A percentile compares a stretch with the other conserved stretches of the same genome.
These are phyloP conservation scores for Diaporthe citrichinensis DNA, from an alignment of 2,329 filamentous ascomycete species.

Conservation along the genomic window DNA sequence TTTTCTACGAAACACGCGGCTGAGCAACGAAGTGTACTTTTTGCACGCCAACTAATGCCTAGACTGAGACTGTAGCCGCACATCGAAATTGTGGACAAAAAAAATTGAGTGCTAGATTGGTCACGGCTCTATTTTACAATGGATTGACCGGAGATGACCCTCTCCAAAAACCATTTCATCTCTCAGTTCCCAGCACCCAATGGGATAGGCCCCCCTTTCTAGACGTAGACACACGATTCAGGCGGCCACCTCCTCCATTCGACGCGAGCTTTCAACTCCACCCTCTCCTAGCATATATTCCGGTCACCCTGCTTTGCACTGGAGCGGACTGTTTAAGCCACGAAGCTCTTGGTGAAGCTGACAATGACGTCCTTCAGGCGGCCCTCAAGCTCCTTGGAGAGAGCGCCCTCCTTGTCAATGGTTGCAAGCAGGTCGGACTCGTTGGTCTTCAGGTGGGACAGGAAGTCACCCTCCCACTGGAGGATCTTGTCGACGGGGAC, in stretches of 20 bases:
- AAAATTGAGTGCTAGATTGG: slow-evolving; percentile 74
- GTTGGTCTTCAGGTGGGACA: slow-evolving; percentile 91
- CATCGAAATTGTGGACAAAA: slow-evolving; percentile 61
- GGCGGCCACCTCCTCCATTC: slow-evolving; percentile 59
- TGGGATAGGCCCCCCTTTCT: slow-evolving; percentile 59
- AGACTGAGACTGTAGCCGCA: background rate
- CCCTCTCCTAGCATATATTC: slow-evolving; percentile 39
- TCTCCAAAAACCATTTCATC: slow-evolving; percentile 57
- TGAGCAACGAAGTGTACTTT: background rate
- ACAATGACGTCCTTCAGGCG: slow-evolving; percentile 83
- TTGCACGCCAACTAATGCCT: background rate
- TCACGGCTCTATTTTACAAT: slow-evolving; percentile 76
- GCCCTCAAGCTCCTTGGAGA: slow-evolving; percentile 94
- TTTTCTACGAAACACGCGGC: background rate
- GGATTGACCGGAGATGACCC: slow-evolving; percentile 63
- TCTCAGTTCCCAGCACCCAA: slow-evolving; percentile 64
- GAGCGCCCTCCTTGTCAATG: slow-evolving; percentile 94
- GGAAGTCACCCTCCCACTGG: slow-evolving; percentile 94
- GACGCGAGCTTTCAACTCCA: slow-evolving; percentile 49
- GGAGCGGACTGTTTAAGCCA: slow-evolving; percentile 62
- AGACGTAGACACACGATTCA: slow-evolving; percentile 64
- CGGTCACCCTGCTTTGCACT: slow-evolving; percentile 50
- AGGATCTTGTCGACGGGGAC: slow-evolving; percentile 94
- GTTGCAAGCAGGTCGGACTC: slow-evolving; percentile 85
- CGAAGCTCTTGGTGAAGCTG: slow-evolving; percentile 95